These are phyloP conservation scores for Nakazawaea ernobii DNA, from an alignment of 805 yeast species.

Conservation along the genomic window DNA sequence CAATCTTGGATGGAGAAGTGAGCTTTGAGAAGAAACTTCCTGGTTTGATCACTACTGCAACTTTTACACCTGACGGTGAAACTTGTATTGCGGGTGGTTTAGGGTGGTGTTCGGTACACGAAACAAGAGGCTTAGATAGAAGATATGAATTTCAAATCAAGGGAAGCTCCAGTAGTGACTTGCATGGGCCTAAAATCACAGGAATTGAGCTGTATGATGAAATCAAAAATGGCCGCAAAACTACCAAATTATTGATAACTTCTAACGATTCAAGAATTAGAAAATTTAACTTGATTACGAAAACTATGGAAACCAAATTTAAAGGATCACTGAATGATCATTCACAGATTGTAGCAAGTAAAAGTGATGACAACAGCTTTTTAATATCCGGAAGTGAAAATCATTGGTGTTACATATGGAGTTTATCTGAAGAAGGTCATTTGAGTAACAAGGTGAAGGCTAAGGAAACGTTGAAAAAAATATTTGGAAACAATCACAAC, in stretches of 20 bases:
- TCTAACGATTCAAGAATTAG: constrained; percentile 81
- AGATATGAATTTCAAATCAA: constrained; percentile 31
- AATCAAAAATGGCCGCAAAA: not conserved
- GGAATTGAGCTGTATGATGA: constrained; percentile 52
- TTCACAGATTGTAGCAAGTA: constrained; percentile 64
- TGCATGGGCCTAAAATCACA: constrained; percentile 58
- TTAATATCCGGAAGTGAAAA: constrained; percentile 83
- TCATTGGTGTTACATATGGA: constrained; percentile 84
- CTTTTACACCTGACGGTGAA: constrained; percentile 62
- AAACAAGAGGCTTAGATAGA: constrained; percentile 56
- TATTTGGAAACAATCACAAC: not conserved
- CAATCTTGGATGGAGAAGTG: constrained; percentile 67
- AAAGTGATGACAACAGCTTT: constrained; percentile 50
- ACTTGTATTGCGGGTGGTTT: constrained; percentile 70
- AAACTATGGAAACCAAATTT: constrained; percentile 56
- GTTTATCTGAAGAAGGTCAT: constrained; percentile 26
- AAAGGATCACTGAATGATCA: constrained; percentile 69
- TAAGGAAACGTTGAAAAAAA: constrained; percentile 3
- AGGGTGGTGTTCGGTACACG: constrained; percentile 59
- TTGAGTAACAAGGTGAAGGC: constrained; percentile 17
- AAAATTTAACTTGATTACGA: constrained; percentile 49
- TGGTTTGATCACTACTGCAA: constrained; percentile 68
- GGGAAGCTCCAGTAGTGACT: constrained; percentile 20
- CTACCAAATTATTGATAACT: constrained; percentile 46
- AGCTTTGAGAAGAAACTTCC: constrained; percentile 56